Base-by-base conservation (phyloP, 176 grass and related monocot genomes). In the Aegilops speltoides region DNA sequence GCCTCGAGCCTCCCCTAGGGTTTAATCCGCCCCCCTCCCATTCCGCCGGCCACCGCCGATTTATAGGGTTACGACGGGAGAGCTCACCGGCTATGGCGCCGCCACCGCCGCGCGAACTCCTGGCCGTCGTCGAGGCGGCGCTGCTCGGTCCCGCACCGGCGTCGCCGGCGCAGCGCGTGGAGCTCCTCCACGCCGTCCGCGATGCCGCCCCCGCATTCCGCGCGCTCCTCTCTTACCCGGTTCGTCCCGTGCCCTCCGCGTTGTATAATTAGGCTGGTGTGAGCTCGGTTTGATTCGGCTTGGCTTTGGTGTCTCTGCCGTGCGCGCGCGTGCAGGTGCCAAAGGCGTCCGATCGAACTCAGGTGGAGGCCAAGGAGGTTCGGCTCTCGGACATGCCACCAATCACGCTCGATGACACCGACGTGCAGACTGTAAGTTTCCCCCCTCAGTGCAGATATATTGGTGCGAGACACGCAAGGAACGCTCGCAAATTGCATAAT, bases 171-270 rank as follows among this genome's bases (percentile, higher is more conserved):
- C 93, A 95, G 83, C 91, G 96, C 64, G 89, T 98, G 83, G 91
- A 94, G 82, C 91, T 98, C 54, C 80, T 98, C 78, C 93, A 98
- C 76, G 88, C 93, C 64, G 85, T 98, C 77, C 96, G 96, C 40
- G 87, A 88, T 23, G 91, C 91, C 73, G 83, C 94, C 57, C 90
- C 86, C 16, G 34, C 84, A 36, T 86, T 98, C 84, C 84, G 89
- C 63, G 57, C 91, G 25, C 83, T 98, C 31, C 93, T 98, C 45
- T 96, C 93, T 48, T 93, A 91, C 66, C 90, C 88, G 59, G 96
- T 98, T 37, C 73, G 52, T 79, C 48, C 81, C 8, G 36, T 36
- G 57, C 15, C 23, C 5, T 22, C 74, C 28, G 69, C 25, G 70
- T 46, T 29, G 9, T 7, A 34, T 59, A 68, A 75, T 33, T 64